These are phyloP conservation scores for Exophiala sp. DNA, from an alignment of 2,329 filamentous ascomycete species.

Conservation along the genomic window DNA sequence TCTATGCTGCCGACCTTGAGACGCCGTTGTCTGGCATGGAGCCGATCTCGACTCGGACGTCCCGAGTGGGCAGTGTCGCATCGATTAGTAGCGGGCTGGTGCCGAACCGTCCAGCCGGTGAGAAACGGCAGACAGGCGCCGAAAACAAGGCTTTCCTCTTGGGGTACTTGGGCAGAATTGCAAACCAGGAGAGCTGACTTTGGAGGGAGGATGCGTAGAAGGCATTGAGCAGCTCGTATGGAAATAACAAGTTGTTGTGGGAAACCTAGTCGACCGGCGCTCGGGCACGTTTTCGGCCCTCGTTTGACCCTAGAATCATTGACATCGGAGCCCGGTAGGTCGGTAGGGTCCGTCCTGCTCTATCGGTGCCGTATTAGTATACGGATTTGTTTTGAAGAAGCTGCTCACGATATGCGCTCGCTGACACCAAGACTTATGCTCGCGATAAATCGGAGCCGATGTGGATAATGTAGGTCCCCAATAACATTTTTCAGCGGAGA, in stretches of 20 bases:
- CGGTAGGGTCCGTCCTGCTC: no score
- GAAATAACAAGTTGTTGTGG: no score
- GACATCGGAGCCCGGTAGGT: no score
- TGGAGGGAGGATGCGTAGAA: not conserved
- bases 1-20: slow-evolving; percentile 23
- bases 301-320: not conserved
- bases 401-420: not conserved
- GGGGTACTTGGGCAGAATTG: slow-evolving; percentile 57
- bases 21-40: slow-evolving; percentile 26
- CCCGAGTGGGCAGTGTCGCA: slow-evolving; percentile 26
- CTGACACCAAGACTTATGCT: slow-evolving; percentile 1
- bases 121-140: slow-evolving; percentile 50
- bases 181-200: slow-evolving; percentile 20
- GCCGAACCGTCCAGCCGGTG: slow-evolving; percentile 43
- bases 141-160: slow-evolving; percentile 71
- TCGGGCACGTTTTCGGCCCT: not conserved
- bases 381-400: no score
- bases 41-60: slow-evolving; percentile 26
- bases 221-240: not conserved
- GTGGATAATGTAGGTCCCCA: no score
- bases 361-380: no score
- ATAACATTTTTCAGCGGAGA: no score
- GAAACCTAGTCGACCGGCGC: no score
- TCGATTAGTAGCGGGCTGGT: slow-evolving; percentile 24
- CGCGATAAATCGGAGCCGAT: no score